Percentiles rank a stretch among this genome's conserved stretches.
These are phyloP conservation scores for Tolypocladium endophyticum DNA, from an alignment of 2,329 filamentous ascomycete species.

Conservation along the genomic window DNA sequence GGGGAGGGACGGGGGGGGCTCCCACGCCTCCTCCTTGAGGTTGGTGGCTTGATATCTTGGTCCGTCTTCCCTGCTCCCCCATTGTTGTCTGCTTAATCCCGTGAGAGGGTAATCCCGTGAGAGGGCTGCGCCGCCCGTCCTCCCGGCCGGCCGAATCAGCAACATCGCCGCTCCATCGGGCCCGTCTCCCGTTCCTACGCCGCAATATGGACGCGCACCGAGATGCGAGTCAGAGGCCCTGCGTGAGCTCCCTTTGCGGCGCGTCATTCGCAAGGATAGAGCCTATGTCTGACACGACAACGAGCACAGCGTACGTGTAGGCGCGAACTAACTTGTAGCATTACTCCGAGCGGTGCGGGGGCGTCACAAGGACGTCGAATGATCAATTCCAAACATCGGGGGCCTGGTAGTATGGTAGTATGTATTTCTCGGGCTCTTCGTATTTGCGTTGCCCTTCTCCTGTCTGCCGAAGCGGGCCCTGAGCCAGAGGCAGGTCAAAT, in stretches of 20 bases:
- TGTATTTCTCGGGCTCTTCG: not conserved
- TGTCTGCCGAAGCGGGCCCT: not conserved
- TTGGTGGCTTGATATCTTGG: not conserved
- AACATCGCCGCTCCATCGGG: not conserved
- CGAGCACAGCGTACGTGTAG: too few relatives aligned
- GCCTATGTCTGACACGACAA: not conserved
- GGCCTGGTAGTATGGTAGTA: not conserved
- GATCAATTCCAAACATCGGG: not conserved
- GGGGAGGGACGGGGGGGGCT: not conserved
- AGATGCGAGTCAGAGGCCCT: not conserved
- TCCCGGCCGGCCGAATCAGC: not conserved
- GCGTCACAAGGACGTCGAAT: not conserved
- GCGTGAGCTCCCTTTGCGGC: not conserved
- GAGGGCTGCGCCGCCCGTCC: not conserved
- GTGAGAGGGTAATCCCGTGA: too few relatives aligned
- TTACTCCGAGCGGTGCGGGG: not conserved
- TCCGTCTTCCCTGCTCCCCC: not conserved
- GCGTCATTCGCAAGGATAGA: too few relatives aligned
- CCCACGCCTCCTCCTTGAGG: not conserved
- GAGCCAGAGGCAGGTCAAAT: too few relatives aligned
- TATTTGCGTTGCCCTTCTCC: not conserved
- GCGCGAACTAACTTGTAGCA: not conserved
- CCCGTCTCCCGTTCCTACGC: not conserved
- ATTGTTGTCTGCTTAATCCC: not conserved
- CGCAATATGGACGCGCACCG: not conserved